Conservation (phyloP, 139 green algal genomes). For the Ostreobium quekettii region DNA sequence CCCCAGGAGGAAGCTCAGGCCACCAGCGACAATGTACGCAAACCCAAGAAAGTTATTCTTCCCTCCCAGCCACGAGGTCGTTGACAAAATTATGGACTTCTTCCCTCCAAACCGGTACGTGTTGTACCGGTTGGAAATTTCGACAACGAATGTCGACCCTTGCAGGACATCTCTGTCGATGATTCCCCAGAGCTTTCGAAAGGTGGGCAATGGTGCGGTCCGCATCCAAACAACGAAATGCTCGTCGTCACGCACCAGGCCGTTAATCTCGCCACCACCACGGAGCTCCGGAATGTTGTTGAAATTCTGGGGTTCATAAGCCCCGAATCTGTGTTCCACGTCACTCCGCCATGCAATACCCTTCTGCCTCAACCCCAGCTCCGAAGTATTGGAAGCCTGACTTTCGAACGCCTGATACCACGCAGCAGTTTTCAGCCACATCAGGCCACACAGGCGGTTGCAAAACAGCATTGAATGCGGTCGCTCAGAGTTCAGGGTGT, state of each 20-base stretch:
- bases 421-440: too few relatives aligned
- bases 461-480: too few relatives aligned
- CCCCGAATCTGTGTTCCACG: constrained; percentile 51
- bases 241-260: constrained; percentile 59
- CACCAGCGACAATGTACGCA: constrained; percentile 58
- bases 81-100: constrained; percentile 65
- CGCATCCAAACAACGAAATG: constrained; percentile 96
- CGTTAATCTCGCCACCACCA: constrained; percentile 38
- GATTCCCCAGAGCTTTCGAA: constrained; percentile 52
- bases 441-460: too few relatives aligned
- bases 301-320: constrained; percentile 53
- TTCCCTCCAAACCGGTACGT: constrained; percentile 64
- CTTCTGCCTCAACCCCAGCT: constrained; percentile 37
- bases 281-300: constrained; percentile 46
- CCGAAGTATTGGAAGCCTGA: too few relatives aligned
- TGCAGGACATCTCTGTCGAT: constrained; percentile 32
- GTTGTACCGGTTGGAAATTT: constrained; percentile 63
- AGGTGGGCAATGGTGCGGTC: constrained; percentile 50
- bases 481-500: too few relatives aligned
- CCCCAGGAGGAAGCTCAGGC: constrained; percentile 37
- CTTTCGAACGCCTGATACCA: too few relatives aligned
- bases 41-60: constrained; percentile 68
- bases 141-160: constrained; percentile 38
- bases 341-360: constrained; percentile 74
- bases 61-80: constrained; percentile 69